These are phyloP conservation scores for Chondrostereum purpureum DNA, from an alignment of 1,284 basidiomycete genomes.

Conservation along the genomic window DNA sequence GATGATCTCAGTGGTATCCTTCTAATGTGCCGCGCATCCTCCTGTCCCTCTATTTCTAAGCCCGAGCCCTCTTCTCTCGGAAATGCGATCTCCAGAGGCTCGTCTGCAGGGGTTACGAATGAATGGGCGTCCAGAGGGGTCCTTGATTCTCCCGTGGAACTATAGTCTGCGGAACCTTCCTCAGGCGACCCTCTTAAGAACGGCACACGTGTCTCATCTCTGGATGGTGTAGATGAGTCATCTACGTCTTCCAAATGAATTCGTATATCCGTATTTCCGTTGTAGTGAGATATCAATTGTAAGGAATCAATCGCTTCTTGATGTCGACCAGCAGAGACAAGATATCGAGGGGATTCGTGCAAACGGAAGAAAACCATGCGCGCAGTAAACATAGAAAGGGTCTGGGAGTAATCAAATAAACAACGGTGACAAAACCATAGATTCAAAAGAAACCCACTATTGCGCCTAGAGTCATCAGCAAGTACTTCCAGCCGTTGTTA, in stretches of 20 bases:
- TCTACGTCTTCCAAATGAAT: conserved; percentile 70
- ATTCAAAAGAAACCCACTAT: conserved; percentile 50
- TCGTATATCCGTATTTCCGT: conserved; percentile 59
- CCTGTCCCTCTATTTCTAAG: neutral
- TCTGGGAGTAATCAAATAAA: conserved; percentile 51
- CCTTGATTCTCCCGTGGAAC: neutral
- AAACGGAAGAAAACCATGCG: conserved; percentile 87
- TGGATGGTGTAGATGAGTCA: conserved; percentile 28
- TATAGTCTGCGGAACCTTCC: neutral
- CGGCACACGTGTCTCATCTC: conserved; percentile 9
- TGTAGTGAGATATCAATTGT: conserved; percentile 78
- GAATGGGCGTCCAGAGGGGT: conserved; percentile 10
- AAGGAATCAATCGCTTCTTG: conserved; percentile 80
- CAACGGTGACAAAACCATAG: conserved; percentile 7
- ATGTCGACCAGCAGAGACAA: conserved; percentile 78
- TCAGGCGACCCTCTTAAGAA: neutral
- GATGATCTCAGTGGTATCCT: conserved; percentile 10
- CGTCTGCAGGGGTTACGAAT: conserved; percentile 8
- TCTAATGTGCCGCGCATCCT: neutral
- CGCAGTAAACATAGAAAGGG: conserved; percentile 78
- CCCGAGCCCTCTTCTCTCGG: neutral
- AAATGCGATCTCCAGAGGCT: neutral
- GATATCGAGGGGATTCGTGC: conserved; percentile 89
- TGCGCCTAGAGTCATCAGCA: conserved; percentile 67
- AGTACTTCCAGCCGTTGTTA: conserved; percentile 84